Evolutionary conservation across 1,284 basidiomycete genomes (phyloP).

Genomic region (Golubevia pallescens): DNA sequence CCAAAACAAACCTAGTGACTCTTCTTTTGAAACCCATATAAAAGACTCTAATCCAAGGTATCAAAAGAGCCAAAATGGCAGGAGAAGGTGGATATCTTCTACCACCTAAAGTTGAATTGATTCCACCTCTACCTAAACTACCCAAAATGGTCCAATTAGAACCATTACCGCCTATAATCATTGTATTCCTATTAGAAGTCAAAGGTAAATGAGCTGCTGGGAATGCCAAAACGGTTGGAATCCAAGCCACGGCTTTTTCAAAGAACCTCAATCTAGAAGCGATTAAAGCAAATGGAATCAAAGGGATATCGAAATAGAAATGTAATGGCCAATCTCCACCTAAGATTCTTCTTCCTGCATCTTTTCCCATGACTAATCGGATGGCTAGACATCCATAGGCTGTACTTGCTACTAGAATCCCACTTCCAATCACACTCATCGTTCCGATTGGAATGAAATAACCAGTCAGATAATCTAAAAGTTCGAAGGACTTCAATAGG

Average conservation of each 20-base stretch:
- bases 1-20: constrained; percentile 29
- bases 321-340: constrained; percentile 42
- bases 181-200: constrained; percentile 11
- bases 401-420: constrained; percentile 26
- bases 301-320: constrained; percentile 54
- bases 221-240: constrained; percentile 39
- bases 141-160: background rate
- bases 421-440: constrained; percentile 17
- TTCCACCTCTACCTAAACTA: background rate
- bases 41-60: constrained; percentile 48
- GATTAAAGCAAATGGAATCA: constrained; percentile 54
- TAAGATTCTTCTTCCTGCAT: constrained; percentile 25
- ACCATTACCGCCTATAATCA: constrained; percentile 29
- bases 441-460: constrained; percentile 23
- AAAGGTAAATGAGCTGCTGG: constrained; percentile 26
- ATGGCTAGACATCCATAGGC: constrained; percentile 42
- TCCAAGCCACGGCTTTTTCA: constrained; percentile 43
- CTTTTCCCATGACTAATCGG: constrained; percentile 34
- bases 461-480: constrained; percentile 21
- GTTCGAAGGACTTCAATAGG: constrained; percentile 26
- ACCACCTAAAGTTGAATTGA: no score
- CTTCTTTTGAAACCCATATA: constrained; percentile 42
- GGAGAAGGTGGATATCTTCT: constrained; percentile 5
- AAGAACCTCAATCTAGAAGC: constrained; percentile 38
- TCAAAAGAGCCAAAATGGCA: constrained; percentile 18